Evolutionary conservation across 352 stramenopile species (phyloP).

Genomic region (Elongisporangium prolatum): DNA sequence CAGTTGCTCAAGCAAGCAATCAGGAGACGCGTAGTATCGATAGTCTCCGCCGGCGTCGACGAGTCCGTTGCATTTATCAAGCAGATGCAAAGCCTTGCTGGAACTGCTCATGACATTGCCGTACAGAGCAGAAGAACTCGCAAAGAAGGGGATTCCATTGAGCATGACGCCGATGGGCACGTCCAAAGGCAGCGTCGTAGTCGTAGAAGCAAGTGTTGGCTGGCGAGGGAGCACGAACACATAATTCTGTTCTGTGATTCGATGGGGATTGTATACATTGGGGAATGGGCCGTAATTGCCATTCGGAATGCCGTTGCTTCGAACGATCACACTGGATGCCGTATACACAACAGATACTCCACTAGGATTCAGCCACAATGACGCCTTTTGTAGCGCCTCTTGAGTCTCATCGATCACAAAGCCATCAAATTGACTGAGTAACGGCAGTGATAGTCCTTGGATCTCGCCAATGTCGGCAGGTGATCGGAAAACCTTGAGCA

Average conservation of each 20-base stretch:
- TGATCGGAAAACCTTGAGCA: conserved; percentile 39
- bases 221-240: conserved; percentile 55
- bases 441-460: conserved; percentile 39
- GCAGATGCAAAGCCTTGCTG: conserved; percentile 30
- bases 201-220: conserved; percentile 16
- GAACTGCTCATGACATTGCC: conserved; percentile 35
- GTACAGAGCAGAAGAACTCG: conserved; percentile 29
- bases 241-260: conserved; percentile 52
- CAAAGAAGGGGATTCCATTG: conserved; percentile 67
- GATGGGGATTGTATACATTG: conserved; percentile 51
- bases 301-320: conserved; percentile 50
- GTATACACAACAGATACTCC: conserved; percentile 50
- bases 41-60: conserved; percentile 65
- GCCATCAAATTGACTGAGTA: conserved; percentile 39
- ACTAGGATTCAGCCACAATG: conserved; percentile 48
- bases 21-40: conserved; percentile 61
- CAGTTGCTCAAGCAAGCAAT: conserved; percentile 55
- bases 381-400: conserved; percentile 7
- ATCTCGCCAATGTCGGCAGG: conserved; percentile 41
- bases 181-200: conserved; percentile 31
- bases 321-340: conserved; percentile 41
- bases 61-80: conserved; percentile 73
- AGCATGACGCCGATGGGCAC: conserved; percentile 62
- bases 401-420: conserved; percentile 55
- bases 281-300: conserved; percentile 55